Evolutionary conservation across 2,329 filamentous ascomycete species (phyloP).

Genomic region (Pseudocercospora ulei): DNA sequence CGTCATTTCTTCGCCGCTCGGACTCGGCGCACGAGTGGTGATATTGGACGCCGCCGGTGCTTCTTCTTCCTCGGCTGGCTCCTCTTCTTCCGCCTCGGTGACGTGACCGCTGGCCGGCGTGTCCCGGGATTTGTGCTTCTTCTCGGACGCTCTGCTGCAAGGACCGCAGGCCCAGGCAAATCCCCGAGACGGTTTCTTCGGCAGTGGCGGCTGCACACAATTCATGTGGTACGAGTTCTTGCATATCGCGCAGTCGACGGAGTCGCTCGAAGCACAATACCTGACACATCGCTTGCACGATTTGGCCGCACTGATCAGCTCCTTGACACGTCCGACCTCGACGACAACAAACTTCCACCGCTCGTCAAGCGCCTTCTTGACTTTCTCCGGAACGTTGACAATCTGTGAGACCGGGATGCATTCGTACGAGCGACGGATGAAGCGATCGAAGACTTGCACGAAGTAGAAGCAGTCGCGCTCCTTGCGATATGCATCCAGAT

Average conservation of each 20-base stretch:
- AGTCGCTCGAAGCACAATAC: constrained; percentile 91
- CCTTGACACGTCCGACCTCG: constrained; percentile 85
- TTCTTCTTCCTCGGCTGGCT: constrained; percentile 59
- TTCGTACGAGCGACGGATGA: constrained; percentile 96
- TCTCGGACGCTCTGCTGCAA: constrained; percentile 91
- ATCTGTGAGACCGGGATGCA: constrained; percentile 85
- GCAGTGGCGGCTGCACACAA: constrained; percentile 80
- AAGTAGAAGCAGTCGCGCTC: constrained; percentile 87
- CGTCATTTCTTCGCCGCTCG: constrained; percentile 41
- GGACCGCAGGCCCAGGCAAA: constrained; percentile 97
- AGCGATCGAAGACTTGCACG: constrained; percentile 93
- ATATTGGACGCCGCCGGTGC: constrained; percentile 44
- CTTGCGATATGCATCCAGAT: constrained; percentile 75
- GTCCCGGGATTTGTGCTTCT: constrained; percentile 79
- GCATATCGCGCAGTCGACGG: constrained; percentile 93
- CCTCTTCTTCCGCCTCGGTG: constrained; percentile 53
- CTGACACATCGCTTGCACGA: constrained; percentile 83
- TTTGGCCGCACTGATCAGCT: constrained; percentile 91
- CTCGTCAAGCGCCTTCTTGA: constrained; percentile 92
- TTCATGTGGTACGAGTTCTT: constrained; percentile 96
- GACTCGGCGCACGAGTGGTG: constrained; percentile 52
- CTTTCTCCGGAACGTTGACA: constrained; percentile 88
- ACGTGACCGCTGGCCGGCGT: constrained; percentile 57
- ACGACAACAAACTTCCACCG: constrained; percentile 94
- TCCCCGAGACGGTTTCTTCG: constrained; percentile 92